Base-by-base conservation (phyloP, 1,284 basidiomycete genomes). In the Tylopilus sp. region DNA sequence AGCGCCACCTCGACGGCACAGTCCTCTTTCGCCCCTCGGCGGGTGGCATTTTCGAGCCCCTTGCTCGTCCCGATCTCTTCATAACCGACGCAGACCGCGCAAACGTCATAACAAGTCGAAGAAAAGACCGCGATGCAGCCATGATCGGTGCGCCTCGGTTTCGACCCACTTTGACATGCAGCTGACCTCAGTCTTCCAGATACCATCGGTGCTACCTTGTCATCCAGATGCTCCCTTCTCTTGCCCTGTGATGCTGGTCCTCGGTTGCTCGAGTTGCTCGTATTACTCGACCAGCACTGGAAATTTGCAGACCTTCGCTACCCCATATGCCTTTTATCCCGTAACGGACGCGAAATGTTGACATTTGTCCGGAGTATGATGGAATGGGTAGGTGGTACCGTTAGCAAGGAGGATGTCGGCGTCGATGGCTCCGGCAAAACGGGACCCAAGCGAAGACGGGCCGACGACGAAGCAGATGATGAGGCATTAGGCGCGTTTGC, bases 211-310 rank as follows among this genome's bases (percentile, higher is more conserved):
- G 83, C 89, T 6, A 94, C 94, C 0, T 76, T 94, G 39, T 78
- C 86, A 43, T 85, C 86, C 19, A 79, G 85, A 41, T 85, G 86
- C 43, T 93, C 92, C 10, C 78, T 99, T 24, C 80, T 99, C 22
- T 77, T 98, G 35, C 97, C 97, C 5, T 92, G 92, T 62, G 97
- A 99, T 68, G 85, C 94, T 0, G 94, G 95, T 29, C 94, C 94
- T 0, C 87, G 97, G 20, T 79, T 99, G 5, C 81, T 99, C 22
- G 97, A 99, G 67, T 79, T 99, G 6, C 83, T 99, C 29, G 92
- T 99, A 20, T 77, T 99, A 11, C 83, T 99, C 37, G 97, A 99
- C 67, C 94, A 98, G 68, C 96, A 99, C 69, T 99, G 97, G 97
- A 90, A 88, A 48, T 98, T 86, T 72, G 90, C 80, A 7, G 83